Conservation (phyloP, 176 grass and related monocot genomes). For the Hordeum vulgare region MorexV3_pseudomolecules_assembly NC_058519.1:623445557-623446056, state of each 20-base stretch:
- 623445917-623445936: not conserved
- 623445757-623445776: too few species aligned
- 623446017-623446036: too few species aligned
- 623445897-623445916: not conserved
- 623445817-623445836: not conserved
- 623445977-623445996: not conserved
- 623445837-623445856: not conserved
- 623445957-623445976: conserved; percentile 33
- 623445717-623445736: too few species aligned
- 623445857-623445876: not conserved
- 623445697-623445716: not conserved
- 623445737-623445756: too few species aligned
- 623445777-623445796: too few species aligned
- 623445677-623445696: not conserved
- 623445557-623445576: not conserved
- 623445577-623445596: not conserved
- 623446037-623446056: too few species aligned
- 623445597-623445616: not conserved
- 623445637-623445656: not conserved
- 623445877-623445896: too few species aligned
- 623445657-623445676: conserved; percentile 9
- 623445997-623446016: too few species aligned
- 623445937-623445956: conserved; percentile 5
- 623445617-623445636: conserved; percentile 18
- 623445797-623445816: too few species aligned